Evolutionary conservation across 164 flowering plant genomes (phyloP), one percentile per base, ranked within the genome.

Genomic region (Umbilicus rupestris): DNA sequence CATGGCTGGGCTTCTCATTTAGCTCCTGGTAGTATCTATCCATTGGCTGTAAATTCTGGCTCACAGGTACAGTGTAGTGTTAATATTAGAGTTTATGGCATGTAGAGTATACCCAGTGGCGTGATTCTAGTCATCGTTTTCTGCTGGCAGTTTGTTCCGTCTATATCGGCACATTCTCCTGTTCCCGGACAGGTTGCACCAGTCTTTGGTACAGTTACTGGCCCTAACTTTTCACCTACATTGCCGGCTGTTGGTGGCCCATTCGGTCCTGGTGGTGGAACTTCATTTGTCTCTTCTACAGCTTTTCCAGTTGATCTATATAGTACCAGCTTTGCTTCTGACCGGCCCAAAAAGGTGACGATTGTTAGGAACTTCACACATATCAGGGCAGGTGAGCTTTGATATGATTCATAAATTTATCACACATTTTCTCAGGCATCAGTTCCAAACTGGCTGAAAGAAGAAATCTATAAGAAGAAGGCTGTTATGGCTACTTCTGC

Each of bases 381-480:
- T 71, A 63, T n/a, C 68, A 4, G n/a, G 17, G 28, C 11, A 46
- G 8, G 3, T 1, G 44, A 33, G 31, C 65, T 59, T n/a, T 73
- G 65, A 30, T 41, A 66, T 47, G 52, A 22, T 5, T 60, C 46
- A 41, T 39, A 17, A 44, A n/a, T 30, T 65, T 66, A 65, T 69
- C 67, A 39, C 16, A 41, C 66, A 60, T 52, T 66, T 71, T 76
- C 65, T 66, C 79, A 94, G 99, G 93, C 94, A 63, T 73, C 96
- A 31, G 96, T 94, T 24, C 99, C 99, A 59, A 91, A 87, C 70
- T 94, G 99, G 99, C 92, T 94, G 41, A 85, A 89, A 78, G 99
- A 94, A 71, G 99, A 94, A 79, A 86, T 94, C 65, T 84, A 88
- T 67, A 91, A 89, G 86, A 89, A 85, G 66, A 88, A 88, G 80